A percentile compares a stretch with the other conserved stretches of the same genome.
Evolutionary conservation across 164 flowering plant species (phyloP).

Genomic region (Tetrastigma voinierianum): DNA sequence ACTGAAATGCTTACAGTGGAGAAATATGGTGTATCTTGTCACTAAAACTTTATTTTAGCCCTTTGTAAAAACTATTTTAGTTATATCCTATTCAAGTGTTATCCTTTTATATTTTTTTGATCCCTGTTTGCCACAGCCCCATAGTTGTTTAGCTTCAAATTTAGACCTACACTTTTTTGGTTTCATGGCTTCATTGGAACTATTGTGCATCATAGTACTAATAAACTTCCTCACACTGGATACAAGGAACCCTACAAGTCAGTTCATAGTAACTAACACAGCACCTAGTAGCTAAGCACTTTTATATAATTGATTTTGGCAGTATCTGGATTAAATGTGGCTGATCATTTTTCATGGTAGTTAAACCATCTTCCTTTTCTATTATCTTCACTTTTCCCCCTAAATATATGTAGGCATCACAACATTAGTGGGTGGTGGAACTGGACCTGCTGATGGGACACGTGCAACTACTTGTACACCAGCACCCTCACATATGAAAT

Average conservation of each 20-base stretch:
- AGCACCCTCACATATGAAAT: constrained; percentile 74
- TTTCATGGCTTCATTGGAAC: too few relatives aligned
- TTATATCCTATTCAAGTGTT: too few relatives aligned
- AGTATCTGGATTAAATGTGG: background rate
- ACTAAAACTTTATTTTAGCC: background rate
- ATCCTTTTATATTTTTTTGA: too few relatives aligned
- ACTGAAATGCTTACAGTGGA: background rate
- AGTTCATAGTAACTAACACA: background rate
- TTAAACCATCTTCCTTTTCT: background rate
- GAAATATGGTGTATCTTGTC: too few relatives aligned
- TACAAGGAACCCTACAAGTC: background rate
- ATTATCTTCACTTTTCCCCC: background rate
- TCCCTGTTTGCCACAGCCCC: too few relatives aligned
- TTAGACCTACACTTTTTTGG: too few relatives aligned
- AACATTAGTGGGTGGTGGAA: constrained; percentile 94
- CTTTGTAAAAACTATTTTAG: background rate
- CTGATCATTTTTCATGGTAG: background rate
- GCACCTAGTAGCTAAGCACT: background rate
- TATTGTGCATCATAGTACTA: too few relatives aligned
- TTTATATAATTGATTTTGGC: background rate
- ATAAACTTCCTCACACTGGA: too few relatives aligned
- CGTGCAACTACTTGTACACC: constrained; percentile 99
- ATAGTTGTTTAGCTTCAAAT: too few relatives aligned
- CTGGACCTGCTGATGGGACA: constrained; percentile 95
- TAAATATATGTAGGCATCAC: constrained; percentile 65